Evolutionary conservation across 2,329 filamentous ascomycete genomes (phyloP), one percentile per base, ranked within the genome.

Genomic region (Aspergillus caelatus): DNA sequence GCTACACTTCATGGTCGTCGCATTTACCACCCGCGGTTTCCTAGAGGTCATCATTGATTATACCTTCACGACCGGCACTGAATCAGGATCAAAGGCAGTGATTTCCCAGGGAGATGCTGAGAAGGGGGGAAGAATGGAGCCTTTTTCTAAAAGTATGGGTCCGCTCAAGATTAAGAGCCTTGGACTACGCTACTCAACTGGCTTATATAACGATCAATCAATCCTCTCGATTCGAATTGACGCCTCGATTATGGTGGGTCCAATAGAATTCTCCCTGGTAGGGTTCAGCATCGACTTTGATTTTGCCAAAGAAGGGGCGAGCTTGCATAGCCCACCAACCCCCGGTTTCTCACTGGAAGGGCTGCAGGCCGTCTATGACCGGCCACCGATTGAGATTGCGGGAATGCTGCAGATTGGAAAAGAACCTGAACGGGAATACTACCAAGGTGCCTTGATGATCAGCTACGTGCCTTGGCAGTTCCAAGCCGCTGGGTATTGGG

Each of bases 401-500:
- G 81, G 80, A 1, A 56, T 76, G 5, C 73, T 81, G 54, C 62
- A 65, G 1, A 73, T 78, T 48, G 71, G 12, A 8, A 46, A 52
- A 19, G 32, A 16, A 4, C 11, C 34, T 16, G 14, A 54, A 3
- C 16, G 23, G 65, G 1, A 73, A 72, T 10, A 63, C 57, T 82
- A 79, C 56, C 69, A 70, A 2, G 81, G 80, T 0, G 81, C 77
- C 0, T 46, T 80, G 2, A 69, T 73, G 21, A 58, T 83, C 12
- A 70, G 71, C 1, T 78, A 75, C 60, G 41, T 60, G 0, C 74
- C 77, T 0, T 83, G 76, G 36, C 71, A 72, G 14, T 74, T 83
- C 65, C 45, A 75, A 39, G 81, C 80, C 0, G 77, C 76, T 0
- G 81, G 81, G 8, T 77, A 75, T 62, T 83, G 82, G 65, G 77